Conservation (phyloP, 2,329 filamentous ascomycete species). For the Plectosphaerella sp. region DNA sequence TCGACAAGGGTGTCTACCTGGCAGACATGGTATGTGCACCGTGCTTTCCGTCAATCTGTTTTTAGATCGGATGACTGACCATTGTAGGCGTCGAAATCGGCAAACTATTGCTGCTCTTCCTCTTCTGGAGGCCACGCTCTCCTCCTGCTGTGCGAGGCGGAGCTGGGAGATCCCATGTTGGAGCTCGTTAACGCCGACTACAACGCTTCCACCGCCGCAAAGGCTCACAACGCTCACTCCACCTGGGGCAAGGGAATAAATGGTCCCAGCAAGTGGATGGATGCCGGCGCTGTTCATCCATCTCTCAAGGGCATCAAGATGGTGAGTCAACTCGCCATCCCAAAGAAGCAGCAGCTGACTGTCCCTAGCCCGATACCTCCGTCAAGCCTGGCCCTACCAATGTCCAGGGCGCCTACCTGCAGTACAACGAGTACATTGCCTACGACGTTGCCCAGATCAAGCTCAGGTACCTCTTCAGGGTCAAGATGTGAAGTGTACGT, state of each 20-base stretch:
- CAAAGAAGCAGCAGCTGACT: conserved; percentile 5
- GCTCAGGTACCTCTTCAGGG: conserved; percentile 64
- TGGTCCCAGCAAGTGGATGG: conserved; percentile 69
- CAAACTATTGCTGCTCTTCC: conserved; percentile 65
- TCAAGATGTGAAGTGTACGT: conserved; percentile 38
- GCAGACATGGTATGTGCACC: conserved; percentile 61
- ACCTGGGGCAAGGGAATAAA: conserved; percentile 67
- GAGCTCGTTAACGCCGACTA: conserved; percentile 55
- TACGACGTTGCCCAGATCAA: conserved; percentile 68
- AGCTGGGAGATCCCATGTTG: conserved; percentile 69
- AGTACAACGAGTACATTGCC: conserved; percentile 71
- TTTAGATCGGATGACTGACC: not conserved
- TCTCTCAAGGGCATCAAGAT: conserved; percentile 66
- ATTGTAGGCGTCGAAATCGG: conserved; percentile 63
- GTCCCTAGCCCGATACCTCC: conserved; percentile 42
- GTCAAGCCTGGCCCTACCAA: conserved; percentile 43
- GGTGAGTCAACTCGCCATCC: conserved; percentile 38
- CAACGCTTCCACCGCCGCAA: conserved; percentile 59
- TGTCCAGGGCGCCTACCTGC: conserved; percentile 39
- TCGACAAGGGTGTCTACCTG: conserved; percentile 85
- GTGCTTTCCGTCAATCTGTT: too few relatives aligned
- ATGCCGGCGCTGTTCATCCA: conserved; percentile 62
- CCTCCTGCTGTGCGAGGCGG: conserved; percentile 76
- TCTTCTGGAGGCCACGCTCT: conserved; percentile 67
- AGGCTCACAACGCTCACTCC: conserved; percentile 53